Conservation (phyloP, 2,329 filamentous ascomycete species). For the Colletotrichum paranaense region DNA sequence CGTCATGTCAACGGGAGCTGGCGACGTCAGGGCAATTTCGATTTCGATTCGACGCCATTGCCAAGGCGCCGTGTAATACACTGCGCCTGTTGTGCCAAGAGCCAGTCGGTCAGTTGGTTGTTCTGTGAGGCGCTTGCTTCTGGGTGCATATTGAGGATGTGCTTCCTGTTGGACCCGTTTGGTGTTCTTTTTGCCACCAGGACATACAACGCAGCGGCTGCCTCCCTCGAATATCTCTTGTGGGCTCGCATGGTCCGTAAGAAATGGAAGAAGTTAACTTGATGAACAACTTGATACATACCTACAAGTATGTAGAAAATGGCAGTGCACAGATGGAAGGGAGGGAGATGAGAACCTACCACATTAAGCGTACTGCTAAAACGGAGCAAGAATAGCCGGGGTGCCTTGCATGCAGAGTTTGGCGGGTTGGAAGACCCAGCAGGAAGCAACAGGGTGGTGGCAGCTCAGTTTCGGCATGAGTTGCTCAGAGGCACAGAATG, state of each 20-base stretch:
- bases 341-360: background rate
- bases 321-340: background rate
- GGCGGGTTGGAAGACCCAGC: slow-evolving; percentile 7
- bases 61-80: slow-evolving; percentile 11
- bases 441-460: background rate
- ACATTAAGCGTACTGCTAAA: background rate
- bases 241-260: background rate
- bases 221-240: background rate
- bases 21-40: slow-evolving; percentile 8
- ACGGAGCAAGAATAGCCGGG: slow-evolving; percentile 26
- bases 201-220: background rate
- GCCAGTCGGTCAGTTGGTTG: background rate
- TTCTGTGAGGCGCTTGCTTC: background rate
- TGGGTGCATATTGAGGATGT: background rate
- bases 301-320: background rate
- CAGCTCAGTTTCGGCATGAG: slow-evolving; percentile 16
- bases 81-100: slow-evolving; percentile 30
- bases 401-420: slow-evolving; percentile 31
- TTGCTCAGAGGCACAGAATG: background rate
- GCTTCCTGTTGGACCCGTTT: background rate
- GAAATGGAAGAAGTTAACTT: background rate
- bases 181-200: background rate
- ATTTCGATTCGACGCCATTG: slow-evolving; percentile 2
- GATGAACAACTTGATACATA: background rate
- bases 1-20: slow-evolving; percentile 2